Percentiles rank a stretch among this genome's conserved stretches.
Conservation (phyloP, 352 stramenopile species). For the Globisporangium abappressorium region DNA sequence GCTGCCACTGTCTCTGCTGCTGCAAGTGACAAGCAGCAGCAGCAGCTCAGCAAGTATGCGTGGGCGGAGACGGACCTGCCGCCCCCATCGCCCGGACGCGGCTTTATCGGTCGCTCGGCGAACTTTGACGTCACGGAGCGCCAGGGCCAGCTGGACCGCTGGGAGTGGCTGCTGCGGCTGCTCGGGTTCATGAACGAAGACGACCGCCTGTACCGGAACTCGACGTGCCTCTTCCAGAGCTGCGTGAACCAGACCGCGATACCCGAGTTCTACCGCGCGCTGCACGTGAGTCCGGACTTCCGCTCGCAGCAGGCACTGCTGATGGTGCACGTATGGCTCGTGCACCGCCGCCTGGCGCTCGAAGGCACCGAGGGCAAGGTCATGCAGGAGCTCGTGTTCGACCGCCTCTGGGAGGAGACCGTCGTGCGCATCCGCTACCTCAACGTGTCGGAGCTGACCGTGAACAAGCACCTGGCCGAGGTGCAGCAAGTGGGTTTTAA, state of each 20-base stretch:
- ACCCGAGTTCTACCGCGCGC: slow-evolving; percentile 66
- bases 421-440: slow-evolving; percentile 89
- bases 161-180: slow-evolving; percentile 80
- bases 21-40: slow-evolving; percentile 12
- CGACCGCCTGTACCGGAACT: slow-evolving; percentile 68
- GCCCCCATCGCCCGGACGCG: slow-evolving; percentile 69
- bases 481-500: slow-evolving; percentile 96
- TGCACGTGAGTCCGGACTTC: slow-evolving; percentile 83
- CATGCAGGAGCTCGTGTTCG: slow-evolving; percentile 95
- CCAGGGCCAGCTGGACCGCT: slow-evolving; percentile 58
- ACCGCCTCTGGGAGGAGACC: slow-evolving; percentile 96
- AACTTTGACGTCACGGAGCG: slow-evolving; percentile 83
- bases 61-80: slow-evolving; percentile 81
- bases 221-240: slow-evolving; percentile 75
- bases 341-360: slow-evolving; percentile 91
- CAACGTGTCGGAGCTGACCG: slow-evolving; percentile 93
- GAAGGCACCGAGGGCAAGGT: slow-evolving; percentile 77
- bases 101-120: slow-evolving; percentile 61
- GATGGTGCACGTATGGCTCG: slow-evolving; percentile 95
- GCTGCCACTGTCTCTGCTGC: slow-evolving; percentile 8
- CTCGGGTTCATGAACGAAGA: slow-evolving; percentile 89
- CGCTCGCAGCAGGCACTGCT: slow-evolving; percentile 91
- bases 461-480: slow-evolving; percentile 96
- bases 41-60: slow-evolving; percentile 39
- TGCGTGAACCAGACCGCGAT: slow-evolving; percentile 80